These are phyloP conservation scores for Penicillium italicum DNA, from an alignment of 2,329 filamentous ascomycete genomes.

Conservation along the genomic window DNA sequence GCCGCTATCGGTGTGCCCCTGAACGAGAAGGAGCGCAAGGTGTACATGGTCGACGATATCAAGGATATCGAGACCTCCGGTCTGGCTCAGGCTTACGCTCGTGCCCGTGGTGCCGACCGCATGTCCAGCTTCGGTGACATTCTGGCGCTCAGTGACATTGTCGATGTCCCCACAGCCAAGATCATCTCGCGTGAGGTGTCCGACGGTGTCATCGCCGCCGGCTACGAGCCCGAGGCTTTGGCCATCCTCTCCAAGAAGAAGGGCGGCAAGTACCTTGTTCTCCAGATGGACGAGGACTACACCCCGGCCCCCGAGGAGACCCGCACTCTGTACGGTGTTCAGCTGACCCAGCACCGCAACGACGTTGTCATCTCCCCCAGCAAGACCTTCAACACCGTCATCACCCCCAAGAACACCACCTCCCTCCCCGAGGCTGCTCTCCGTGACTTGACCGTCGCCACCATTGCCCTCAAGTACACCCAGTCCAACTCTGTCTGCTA, in stretches of 20 bases:
- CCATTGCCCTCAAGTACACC: conserved; percentile 96
- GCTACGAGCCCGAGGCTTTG: conserved; percentile 78
- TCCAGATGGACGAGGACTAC: conserved; percentile 90
- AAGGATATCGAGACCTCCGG: conserved; percentile 78
- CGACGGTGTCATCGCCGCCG: conserved; percentile 90
- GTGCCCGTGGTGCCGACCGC: conserved; percentile 90
- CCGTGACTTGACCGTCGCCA: conserved; percentile 88
- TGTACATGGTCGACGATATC: conserved; percentile 98
- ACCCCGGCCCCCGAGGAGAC: conserved; percentile 70
- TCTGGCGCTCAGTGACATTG: conserved; percentile 85
- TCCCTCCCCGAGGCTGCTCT: conserved; percentile 75
- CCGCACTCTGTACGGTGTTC: conserved; percentile 86
- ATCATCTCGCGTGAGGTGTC: conserved; percentile 98
- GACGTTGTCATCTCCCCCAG: conserved; percentile 79
- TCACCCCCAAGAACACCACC: conserved; percentile 76
- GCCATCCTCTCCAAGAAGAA: conserved; percentile 97
- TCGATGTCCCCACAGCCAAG: conserved; percentile 89
- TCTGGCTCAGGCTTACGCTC: conserved; percentile 91
- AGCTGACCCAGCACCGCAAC: conserved; percentile 86
- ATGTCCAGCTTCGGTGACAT: conserved; percentile 99
- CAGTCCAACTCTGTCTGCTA: conserved; percentile 99
- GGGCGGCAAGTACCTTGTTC: conserved; percentile 90
- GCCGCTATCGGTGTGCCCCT: conserved; percentile 90
- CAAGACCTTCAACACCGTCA: conserved; percentile 75
- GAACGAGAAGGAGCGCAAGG: conserved; percentile 83